phyloP scores from a whole-genome alignment of 768 basidiomycete genomes.

The Lactarius quietus region DNA sequence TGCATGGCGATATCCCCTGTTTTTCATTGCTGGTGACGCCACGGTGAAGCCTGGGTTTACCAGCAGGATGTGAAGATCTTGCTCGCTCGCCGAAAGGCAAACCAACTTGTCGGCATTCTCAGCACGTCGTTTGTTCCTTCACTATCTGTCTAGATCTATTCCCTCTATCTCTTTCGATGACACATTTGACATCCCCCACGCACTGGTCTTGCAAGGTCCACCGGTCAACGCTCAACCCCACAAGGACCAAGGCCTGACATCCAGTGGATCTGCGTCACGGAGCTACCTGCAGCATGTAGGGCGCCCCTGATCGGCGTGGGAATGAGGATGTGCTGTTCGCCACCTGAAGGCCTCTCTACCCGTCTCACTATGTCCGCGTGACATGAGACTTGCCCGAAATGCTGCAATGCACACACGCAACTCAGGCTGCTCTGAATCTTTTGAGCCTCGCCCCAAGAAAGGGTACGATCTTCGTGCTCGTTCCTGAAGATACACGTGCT shows the following conservation, averaged over 20 bases:
- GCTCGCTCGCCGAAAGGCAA: not conserved
- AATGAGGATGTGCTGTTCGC: not conserved
- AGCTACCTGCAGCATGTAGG: not conserved
- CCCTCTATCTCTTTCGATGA: too few relatives aligned
- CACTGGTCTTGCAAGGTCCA: not conserved
- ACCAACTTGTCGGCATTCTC: not conserved
- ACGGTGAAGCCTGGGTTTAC: not conserved
- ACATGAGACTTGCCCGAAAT: not conserved
- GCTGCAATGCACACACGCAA: not conserved
- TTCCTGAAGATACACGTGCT: not conserved
- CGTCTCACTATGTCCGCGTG: not conserved
- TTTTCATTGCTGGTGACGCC: not conserved
- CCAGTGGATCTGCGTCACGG: not conserved
- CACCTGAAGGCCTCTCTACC: not conserved
- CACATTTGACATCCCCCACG: not conserved
- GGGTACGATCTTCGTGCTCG: not conserved
- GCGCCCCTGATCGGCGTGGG: not conserved
- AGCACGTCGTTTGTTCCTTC: too few relatives aligned
- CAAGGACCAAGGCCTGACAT: not conserved
- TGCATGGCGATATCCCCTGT: not conserved
- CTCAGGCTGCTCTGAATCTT: not conserved
- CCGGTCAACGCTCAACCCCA: not conserved
- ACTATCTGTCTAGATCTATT: too few relatives aligned
- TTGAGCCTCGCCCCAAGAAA: not conserved
- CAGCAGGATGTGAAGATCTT: not conserved